Evolutionary conservation across 2,329 filamentous ascomycete genomes (phyloP), one percentile per base, ranked within the genome.

Genomic region (Clarireedia monteithiana): DNA sequence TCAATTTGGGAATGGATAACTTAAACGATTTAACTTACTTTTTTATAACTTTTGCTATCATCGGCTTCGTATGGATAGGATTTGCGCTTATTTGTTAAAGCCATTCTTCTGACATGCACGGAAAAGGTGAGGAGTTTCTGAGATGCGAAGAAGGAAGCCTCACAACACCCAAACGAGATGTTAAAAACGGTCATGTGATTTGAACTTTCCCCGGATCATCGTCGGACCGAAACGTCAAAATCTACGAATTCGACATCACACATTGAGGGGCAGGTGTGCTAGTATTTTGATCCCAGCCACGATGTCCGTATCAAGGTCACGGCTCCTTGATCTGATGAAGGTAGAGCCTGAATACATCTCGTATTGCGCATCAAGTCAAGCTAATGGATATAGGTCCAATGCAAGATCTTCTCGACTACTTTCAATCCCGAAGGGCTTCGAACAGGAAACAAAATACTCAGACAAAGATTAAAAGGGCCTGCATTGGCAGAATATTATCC

Each of bases 361-460:
- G 3, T 36, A 26, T 6, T 30, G 15, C 23, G 9, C 17, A 9
- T 50, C 4, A 47, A 14, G 17, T 20, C n/a, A 38, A 17, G 46
- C 20, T 30, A 10, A 10, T 5, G 34, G 63, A 42, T n/a, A 42
- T 66, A 96, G 91, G 81, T 82, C 68, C 91, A 91, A 86, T 96
- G 90, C 79, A 83, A 85, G 71, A 83, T 97, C 75, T 99, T 97
- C 78, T 86, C 85, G 67, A 89, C 88, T 50, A 91, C 86, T 53
- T 97, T 85, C 78, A 99, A 99, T 74, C 94, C 94, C 26, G 80
- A 89, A 55, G 77, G 84, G 64, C 72, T 87, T 59, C 89, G 94
- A 60, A 83, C 89, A 64, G 94, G 94, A 68, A 96, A 94, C 76
- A 95, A 94, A 73, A 79, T 99, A 70, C 79, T 99, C 58, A 89